phyloP scores from a whole-genome alignment of 192 early-diverging fungal genomes.

The Cladochytrium replicatum region DNA sequence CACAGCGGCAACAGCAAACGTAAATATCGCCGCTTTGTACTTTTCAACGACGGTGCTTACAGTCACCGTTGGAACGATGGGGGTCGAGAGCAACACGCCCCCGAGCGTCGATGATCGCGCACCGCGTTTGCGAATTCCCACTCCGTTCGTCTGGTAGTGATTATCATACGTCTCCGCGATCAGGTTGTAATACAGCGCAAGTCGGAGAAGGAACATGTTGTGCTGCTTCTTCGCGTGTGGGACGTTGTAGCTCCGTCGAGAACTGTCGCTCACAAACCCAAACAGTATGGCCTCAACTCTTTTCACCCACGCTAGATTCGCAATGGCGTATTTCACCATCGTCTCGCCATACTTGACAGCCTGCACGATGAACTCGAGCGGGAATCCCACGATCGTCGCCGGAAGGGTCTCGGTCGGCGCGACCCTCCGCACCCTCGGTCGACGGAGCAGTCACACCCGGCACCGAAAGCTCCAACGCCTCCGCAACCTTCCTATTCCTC shows the following conservation, averaged over 20 bases:
- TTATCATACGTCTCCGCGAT: slow-evolving; percentile 64
- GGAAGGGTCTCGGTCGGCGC: slow-evolving; percentile 3
- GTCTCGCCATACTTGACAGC: slow-evolving; percentile 46
- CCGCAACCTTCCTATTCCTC: slow-evolving; percentile 69
- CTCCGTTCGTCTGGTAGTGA: no score
- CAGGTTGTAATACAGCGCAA: slow-evolving; percentile 66
- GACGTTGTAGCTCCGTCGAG: slow-evolving; percentile 47
- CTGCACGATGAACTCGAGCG: no score
- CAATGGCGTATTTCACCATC: slow-evolving; percentile 57
- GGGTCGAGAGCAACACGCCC: not conserved
- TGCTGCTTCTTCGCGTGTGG: slow-evolving; percentile 52
- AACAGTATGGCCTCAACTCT: slow-evolving; percentile 55
- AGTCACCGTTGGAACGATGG: not conserved
- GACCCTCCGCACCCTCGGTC: not conserved
- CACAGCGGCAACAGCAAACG: not conserved
- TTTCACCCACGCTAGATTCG: slow-evolving; percentile 54
- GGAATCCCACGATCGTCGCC: no score
- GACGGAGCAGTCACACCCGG: slow-evolving; percentile 4
- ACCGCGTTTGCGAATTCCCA: slow-evolving; percentile 44
- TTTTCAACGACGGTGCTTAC: not conserved
- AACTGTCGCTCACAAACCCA: slow-evolving; percentile 54
- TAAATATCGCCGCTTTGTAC: not conserved
- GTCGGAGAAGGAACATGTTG: slow-evolving; percentile 62
- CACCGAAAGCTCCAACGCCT: slow-evolving; percentile 52
- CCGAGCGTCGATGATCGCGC: not conserved